These are phyloP conservation scores for Dalbergia cultrata DNA, from an alignment of 306 rosid genomes.

Conservation along the genomic window DNA sequence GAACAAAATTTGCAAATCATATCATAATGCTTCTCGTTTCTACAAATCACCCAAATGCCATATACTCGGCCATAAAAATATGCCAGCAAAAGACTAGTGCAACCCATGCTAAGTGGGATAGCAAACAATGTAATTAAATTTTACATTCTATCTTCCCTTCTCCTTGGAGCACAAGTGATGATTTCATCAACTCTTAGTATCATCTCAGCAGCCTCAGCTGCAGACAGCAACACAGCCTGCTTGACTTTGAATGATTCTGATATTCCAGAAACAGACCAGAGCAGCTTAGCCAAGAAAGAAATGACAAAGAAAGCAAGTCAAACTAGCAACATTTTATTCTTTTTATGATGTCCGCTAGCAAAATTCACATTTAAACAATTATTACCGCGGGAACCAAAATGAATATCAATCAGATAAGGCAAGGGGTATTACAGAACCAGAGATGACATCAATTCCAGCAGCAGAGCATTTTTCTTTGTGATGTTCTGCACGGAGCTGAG, in stretches of 20 bases:
- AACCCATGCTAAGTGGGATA: no score
- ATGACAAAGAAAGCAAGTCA: not conserved
- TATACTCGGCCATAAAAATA: not conserved
- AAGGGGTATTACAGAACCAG: slow-evolving; percentile 73
- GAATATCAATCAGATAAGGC: not conserved
- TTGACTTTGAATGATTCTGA: slow-evolving; percentile 91
- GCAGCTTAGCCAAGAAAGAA: slow-evolving; percentile 58
- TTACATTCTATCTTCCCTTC: slow-evolving; percentile 95
- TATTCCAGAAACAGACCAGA: slow-evolving; percentile 54
- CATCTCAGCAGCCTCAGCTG: slow-evolving; percentile 99
- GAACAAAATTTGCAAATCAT: slow-evolving; percentile 15
- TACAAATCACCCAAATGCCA: not conserved
- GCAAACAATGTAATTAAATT: not conserved
- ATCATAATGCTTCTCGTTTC: not conserved
- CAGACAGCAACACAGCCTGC: slow-evolving; percentile 90
- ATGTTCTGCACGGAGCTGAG: slow-evolving; percentile 96
- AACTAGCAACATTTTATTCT: not conserved
- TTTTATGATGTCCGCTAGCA: no score
- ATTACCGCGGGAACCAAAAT: no score
- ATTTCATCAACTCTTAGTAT: slow-evolving; percentile 97
- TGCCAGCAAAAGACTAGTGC: no score
- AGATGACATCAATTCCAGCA: slow-evolving; percentile 91
- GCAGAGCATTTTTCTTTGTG: slow-evolving; percentile 76
- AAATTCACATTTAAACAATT: no score
- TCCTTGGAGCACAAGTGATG: slow-evolving; percentile 95